Conservation (phyloP, 1,139 yeast genomes). For the Blastobotrys capitulatus region DNA sequence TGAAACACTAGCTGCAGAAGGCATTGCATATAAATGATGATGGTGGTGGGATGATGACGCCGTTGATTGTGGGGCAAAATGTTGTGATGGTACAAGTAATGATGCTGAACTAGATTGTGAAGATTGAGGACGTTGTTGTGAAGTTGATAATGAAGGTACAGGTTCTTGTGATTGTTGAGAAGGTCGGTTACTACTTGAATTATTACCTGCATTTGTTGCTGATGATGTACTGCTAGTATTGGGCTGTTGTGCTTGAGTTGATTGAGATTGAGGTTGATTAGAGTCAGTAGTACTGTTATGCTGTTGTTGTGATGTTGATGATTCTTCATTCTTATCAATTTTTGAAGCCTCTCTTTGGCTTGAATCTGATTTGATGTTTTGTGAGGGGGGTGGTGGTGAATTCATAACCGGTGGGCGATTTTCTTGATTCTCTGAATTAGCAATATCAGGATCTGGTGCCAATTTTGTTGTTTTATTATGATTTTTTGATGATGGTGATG, state of each 20-base stretch:
- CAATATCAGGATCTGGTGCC: neutral
- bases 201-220: too few species aligned
- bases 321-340: too few species aligned
- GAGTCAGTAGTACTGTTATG: too few species aligned
- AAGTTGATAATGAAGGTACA: too few species aligned
- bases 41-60: constrained; percentile 3
- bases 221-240: neutral
- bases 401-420: neutral
- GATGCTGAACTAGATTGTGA: neutral
- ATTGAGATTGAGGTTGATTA: too few species aligned
- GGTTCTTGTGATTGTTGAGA: too few species aligned
- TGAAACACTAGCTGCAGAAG: constrained; percentile 11
- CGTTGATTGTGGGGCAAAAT: constrained; percentile 6
- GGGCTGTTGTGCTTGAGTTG: neutral
- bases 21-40: constrained; percentile 12
- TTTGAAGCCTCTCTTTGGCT: too few species aligned
- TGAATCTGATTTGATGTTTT: too few species aligned
- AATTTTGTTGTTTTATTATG: neutral
- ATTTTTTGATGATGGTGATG: neutral
- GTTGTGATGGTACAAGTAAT: constrained; percentile 1
- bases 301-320: neutral
- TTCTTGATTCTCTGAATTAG: neutral
- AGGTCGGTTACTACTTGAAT: too few species aligned
- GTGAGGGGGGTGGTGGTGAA: neutral
- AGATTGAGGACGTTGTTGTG: too few species aligned